These are phyloP conservation scores for Magnusiomyces suaveolens DNA, from an alignment of 1,139 yeast species.

Conservation along the genomic window DNA sequence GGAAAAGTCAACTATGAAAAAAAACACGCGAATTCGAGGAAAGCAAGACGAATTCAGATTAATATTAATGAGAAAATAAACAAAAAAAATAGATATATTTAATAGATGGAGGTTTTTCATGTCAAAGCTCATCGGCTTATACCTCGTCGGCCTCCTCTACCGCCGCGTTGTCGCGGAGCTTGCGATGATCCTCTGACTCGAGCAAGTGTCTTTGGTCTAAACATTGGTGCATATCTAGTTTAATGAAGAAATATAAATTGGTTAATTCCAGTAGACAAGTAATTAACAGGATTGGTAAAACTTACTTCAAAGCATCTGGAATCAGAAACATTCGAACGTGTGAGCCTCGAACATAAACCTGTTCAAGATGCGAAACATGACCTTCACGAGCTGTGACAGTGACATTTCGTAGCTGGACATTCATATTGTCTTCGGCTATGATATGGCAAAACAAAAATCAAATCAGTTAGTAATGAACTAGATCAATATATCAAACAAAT, in stretches of 20 bases:
- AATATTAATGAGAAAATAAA: too few species aligned
- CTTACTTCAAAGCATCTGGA: conserved; percentile 63
- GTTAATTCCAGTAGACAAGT: neutral
- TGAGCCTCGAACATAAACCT: conserved; percentile 86
- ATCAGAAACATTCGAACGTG: conserved; percentile 75
- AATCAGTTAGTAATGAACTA: neutral
- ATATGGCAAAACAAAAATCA: neutral
- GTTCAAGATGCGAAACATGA: conserved; percentile 63
- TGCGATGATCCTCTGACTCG: conserved; percentile 21
- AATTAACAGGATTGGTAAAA: neutral
- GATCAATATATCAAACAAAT: neutral
- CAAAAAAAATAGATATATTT: too few species aligned
- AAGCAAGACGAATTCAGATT: too few species aligned
- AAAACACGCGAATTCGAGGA: too few species aligned
- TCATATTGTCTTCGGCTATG: conserved; percentile 79
- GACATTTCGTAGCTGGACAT: conserved; percentile 75
- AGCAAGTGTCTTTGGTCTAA: conserved; percentile 38
- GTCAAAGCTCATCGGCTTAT: neutral
- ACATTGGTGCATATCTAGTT: conserved; percentile 69
- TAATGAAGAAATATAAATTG: neutral
- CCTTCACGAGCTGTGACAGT: conserved; percentile 74
- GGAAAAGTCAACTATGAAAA: too few species aligned
- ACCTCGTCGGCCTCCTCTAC: neutral
- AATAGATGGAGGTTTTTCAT: too few species aligned
- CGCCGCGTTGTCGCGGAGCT: conserved; percentile 4